phyloP scores from a whole-genome alignment of 2,329 filamentous ascomycete species.

The Fusarium liriodendri region DNA sequence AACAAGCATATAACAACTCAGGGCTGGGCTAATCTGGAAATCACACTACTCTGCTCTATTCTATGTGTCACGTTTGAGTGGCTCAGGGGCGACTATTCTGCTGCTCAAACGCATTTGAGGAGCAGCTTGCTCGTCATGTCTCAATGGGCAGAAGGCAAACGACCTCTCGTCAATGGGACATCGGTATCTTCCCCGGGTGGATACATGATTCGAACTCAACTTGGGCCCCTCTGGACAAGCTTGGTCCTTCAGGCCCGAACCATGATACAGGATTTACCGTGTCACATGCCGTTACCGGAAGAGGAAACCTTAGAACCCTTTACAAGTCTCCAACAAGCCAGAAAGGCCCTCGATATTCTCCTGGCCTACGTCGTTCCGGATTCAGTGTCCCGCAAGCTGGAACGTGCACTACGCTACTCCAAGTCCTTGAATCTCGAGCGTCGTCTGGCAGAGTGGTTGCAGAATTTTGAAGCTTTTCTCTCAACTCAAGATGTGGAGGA shows the following conservation, averaged over 20 bases:
- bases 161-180: slow-evolving; percentile 1
- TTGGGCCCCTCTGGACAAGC: slow-evolving; percentile 22
- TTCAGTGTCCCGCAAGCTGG: background rate
- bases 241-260: slow-evolving; percentile 23
- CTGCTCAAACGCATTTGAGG: slow-evolving; percentile 24
- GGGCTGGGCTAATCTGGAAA: slow-evolving; percentile 25
- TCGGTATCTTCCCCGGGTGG: slow-evolving; percentile 29
- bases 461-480: slow-evolving; percentile 9
- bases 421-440: background rate
- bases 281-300: background rate
- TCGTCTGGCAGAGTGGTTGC: slow-evolving; percentile 12
- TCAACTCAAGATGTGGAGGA: background rate
- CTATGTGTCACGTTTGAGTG: slow-evolving; percentile 36
- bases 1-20: slow-evolving; percentile 28
- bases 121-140: slow-evolving; percentile 23
- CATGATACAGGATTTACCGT: slow-evolving; percentile 9
- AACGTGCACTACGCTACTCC: background rate
- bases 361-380: slow-evolving; percentile 20
- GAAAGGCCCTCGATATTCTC: slow-evolving; percentile 17
- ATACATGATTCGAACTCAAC: slow-evolving; percentile 19
- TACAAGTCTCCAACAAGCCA: slow-evolving; percentile 14
- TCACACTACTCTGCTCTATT: slow-evolving; percentile 30
- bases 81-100: slow-evolving; percentile 27
- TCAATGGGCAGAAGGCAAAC: slow-evolving; percentile 14
- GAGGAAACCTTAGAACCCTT: slow-evolving; percentile 4